Evolutionary conservation across 495 filamentous ascomycete species (phyloP).

Genomic region (Usnea hakonensis): DNA sequence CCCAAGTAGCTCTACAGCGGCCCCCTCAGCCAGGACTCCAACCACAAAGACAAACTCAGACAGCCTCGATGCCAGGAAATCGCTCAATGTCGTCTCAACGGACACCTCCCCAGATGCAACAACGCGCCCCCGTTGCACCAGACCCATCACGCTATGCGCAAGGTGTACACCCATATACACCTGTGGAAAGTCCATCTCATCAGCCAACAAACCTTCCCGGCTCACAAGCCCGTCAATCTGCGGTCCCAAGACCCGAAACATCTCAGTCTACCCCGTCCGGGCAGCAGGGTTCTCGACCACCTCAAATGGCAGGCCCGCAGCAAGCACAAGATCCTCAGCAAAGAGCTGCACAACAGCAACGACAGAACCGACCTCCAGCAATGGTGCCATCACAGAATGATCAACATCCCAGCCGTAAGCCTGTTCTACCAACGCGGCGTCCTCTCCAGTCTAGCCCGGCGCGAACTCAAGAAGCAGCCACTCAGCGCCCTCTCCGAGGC

Average conservation of each 20-base stretch:
- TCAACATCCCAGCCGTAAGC: not conserved
- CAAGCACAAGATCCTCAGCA: not conserved
- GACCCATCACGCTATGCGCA: not conserved
- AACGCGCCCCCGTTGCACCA: not conserved
- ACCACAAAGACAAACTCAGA: not conserved
- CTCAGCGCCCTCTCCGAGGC: not conserved
- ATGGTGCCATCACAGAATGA: not conserved
- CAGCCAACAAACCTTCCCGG: not conserved
- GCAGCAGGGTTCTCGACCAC: not conserved
- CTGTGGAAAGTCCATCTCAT: not conserved
- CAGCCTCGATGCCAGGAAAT: not conserved
- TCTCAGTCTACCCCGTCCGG: not conserved
- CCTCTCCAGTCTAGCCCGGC: not conserved
- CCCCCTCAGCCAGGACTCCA: not conserved
- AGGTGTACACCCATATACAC: not conserved
- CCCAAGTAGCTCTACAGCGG: not conserved
- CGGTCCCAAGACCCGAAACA: not conserved
- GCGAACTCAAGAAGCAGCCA: not conserved
- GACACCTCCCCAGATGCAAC: not conserved
- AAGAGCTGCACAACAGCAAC: not conserved
- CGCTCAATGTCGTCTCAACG: not conserved
- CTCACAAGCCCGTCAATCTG: not conserved
- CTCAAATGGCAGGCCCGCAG: not conserved
- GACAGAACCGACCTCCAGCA: not conserved
- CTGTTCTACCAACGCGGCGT: not conserved